Evolutionary conservation across 768 basidiomycete genomes (phyloP).

Genomic region (Trametes meyenii): DNA sequence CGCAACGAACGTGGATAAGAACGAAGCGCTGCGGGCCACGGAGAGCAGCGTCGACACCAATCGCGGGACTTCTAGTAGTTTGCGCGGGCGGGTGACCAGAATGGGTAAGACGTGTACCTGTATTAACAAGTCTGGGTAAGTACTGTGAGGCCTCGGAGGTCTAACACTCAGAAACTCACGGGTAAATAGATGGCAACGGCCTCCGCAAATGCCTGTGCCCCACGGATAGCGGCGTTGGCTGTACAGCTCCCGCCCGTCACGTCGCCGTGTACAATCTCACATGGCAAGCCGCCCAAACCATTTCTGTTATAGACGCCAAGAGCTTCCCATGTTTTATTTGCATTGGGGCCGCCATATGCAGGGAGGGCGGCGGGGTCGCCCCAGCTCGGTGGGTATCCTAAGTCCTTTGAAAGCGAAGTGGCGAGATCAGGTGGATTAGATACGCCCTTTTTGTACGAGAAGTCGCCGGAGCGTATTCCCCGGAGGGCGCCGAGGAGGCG

Average conservation of each 20-base stretch:
- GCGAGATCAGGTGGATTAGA: slow-evolving; percentile 45
- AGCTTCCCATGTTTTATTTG: slow-evolving; percentile 55
- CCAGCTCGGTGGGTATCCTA: slow-evolving; percentile 64
- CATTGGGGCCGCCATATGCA: slow-evolving; percentile 58
- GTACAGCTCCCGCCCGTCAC: slow-evolving; percentile 59
- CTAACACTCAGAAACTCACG: slow-evolving; percentile 43
- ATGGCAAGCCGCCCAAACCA: slow-evolving; percentile 72
- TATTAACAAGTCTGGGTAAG: background rate
- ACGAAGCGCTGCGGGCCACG: slow-evolving; percentile 66
- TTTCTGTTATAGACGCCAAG: slow-evolving; percentile 55
- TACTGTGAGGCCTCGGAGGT: background rate
- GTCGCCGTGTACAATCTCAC: slow-evolving; percentile 71
- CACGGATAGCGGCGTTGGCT: slow-evolving; percentile 58
- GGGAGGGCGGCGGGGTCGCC: slow-evolving; percentile 64
- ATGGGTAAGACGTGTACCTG: slow-evolving; percentile 75
- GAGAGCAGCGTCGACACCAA: slow-evolving; percentile 47
- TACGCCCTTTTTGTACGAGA: slow-evolving; percentile 59
- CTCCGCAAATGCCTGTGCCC: slow-evolving; percentile 59
- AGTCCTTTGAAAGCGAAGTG: slow-evolving; percentile 49
- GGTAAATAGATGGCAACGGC: slow-evolving; percentile 72
- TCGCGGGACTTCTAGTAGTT: slow-evolving; percentile 48
- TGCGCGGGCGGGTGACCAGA: slow-evolving; percentile 58
- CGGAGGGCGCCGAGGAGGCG: slow-evolving; percentile 59
- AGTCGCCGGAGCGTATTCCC: slow-evolving; percentile 53
- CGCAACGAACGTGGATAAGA: slow-evolving; percentile 72